Evolutionary conservation across 2,329 filamentous ascomycete genomes (phyloP).

Genomic region (Rugonectria rugulosa): DNA sequence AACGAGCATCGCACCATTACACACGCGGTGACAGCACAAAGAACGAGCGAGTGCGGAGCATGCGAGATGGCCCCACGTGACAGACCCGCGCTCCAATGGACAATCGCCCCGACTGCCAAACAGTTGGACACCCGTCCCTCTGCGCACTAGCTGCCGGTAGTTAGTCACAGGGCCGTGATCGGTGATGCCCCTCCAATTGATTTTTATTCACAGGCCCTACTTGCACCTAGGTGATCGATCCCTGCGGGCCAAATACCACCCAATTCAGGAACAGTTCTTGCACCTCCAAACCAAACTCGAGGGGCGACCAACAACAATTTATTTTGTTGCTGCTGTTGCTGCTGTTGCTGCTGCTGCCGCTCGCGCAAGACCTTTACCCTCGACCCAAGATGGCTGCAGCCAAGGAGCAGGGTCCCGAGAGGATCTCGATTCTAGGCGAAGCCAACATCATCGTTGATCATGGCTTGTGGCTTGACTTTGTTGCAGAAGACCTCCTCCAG

Average conservation of each 20-base stretch:
- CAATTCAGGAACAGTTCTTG: not conserved
- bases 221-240: too few relatives aligned
- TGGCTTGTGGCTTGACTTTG: conserved; percentile 84
- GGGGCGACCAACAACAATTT: conserved; percentile 1
- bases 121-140: not conserved
- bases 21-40: not conserved
- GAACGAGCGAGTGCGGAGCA: conserved; percentile 7
- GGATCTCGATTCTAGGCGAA: conserved; percentile 84
- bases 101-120: not conserved
- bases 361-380: conserved; percentile 12
- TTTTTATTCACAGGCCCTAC: conserved; percentile 10
- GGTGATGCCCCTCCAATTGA: conserved; percentile 16
- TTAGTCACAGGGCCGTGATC: conserved; percentile 17
- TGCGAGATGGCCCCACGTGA: conserved; percentile 1
- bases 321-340: not conserved
- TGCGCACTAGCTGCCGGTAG: not conserved
- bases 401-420: conserved; percentile 52
- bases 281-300: not conserved
- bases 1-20: not conserved
- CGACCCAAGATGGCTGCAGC: conserved; percentile 37
- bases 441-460: conserved; percentile 93
- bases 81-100: not conserved
- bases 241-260: conserved; percentile 6
- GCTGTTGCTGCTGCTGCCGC: not conserved
- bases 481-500: conserved; percentile 80